Percentiles rank a stretch among this genome's conserved stretches.
Evolutionary conservation across 2,329 filamentous ascomycete genomes (phyloP).

Genomic region (Colletotrichum lini): DNA sequence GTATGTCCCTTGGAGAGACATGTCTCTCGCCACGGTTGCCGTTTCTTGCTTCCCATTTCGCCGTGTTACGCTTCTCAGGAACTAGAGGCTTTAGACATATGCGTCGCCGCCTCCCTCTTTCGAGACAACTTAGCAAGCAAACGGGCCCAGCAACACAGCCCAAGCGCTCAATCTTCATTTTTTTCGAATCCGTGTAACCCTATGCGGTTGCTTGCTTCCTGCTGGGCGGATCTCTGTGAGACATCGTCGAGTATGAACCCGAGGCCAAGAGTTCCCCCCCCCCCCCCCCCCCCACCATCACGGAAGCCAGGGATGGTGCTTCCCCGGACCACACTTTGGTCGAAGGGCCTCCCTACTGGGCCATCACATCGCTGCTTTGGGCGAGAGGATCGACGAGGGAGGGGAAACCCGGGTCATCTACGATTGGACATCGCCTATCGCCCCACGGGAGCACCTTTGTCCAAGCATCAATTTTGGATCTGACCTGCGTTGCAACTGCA

Average conservation of each 20-base stretch:
- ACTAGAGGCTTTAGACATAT: background rate
- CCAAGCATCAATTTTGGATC: background rate
- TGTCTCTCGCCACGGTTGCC: background rate
- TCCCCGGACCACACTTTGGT: slow-evolving; percentile 11
- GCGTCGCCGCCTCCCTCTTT: background rate
- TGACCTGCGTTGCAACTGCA: background rate
- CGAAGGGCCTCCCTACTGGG: background rate
- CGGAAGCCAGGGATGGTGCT: slow-evolving; percentile 13
- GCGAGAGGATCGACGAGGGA: slow-evolving; percentile 4
- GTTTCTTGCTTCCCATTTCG: too few species aligned
- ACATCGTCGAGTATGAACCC: slow-evolving; percentile 13
- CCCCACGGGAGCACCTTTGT: background rate
- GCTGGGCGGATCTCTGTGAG: slow-evolving; percentile 11
- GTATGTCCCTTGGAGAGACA: background rate
- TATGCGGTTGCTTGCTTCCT: slow-evolving; percentile 2
- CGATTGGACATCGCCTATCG: slow-evolving; percentile 10
- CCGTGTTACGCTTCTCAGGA: background rate
- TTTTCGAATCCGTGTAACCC: background rate
- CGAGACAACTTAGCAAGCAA: background rate
- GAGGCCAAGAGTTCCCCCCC: background rate
- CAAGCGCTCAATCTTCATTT: background rate
- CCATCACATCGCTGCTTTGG: background rate
- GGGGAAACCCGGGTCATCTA: background rate
- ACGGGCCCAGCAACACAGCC: background rate
- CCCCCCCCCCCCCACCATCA: background rate